These are phyloP conservation scores for Penicillium goetzii DNA, from an alignment of 495 filamentous ascomycete genomes.

Conservation along the genomic window DNA sequence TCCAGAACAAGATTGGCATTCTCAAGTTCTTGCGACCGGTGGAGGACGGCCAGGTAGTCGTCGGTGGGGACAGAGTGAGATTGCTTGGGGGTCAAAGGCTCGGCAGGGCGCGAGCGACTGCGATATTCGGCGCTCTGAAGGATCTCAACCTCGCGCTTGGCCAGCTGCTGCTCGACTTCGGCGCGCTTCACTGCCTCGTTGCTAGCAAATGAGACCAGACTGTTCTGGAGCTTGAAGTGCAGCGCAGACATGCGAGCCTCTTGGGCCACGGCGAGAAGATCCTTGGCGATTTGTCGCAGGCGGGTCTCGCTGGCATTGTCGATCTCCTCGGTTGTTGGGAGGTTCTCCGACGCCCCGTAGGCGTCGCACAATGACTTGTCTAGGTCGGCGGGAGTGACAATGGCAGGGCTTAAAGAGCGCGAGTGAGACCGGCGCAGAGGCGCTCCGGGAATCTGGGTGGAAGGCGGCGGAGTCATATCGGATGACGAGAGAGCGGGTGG, in stretches of 20 bases:
- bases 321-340: slow-evolving; percentile 67
- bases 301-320: slow-evolving; percentile 60
- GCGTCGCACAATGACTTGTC: slow-evolving; percentile 56
- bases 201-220: slow-evolving; percentile 82
- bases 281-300: slow-evolving; percentile 62
- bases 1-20: slow-evolving; percentile 65
- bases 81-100: slow-evolving; percentile 36
- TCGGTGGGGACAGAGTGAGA: slow-evolving; percentile 35
- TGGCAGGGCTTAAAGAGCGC: slow-evolving; percentile 42
- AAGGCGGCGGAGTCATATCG: slow-evolving; percentile 74
- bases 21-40: slow-evolving; percentile 62
- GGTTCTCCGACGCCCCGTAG: slow-evolving; percentile 53
- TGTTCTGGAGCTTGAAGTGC: slow-evolving; percentile 92
- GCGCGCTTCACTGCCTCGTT: slow-evolving; percentile 84
- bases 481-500: slow-evolving; percentile 47
- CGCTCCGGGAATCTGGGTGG: slow-evolving; percentile 62
- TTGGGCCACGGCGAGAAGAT: slow-evolving; percentile 54
- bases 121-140: slow-evolving; percentile 63
- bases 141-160: slow-evolving; percentile 86
- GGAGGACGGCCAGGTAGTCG: slow-evolving; percentile 49
- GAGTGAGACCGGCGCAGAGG: slow-evolving; percentile 47
- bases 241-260: slow-evolving; percentile 80
- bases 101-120: slow-evolving; percentile 43
- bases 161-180: slow-evolving; percentile 90
- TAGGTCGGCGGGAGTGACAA: slow-evolving; percentile 62